These are phyloP conservation scores for Fusarium pseudograminearum DNA, from an alignment of 2,329 filamentous ascomycete species.

Conservation along the genomic window DNA sequence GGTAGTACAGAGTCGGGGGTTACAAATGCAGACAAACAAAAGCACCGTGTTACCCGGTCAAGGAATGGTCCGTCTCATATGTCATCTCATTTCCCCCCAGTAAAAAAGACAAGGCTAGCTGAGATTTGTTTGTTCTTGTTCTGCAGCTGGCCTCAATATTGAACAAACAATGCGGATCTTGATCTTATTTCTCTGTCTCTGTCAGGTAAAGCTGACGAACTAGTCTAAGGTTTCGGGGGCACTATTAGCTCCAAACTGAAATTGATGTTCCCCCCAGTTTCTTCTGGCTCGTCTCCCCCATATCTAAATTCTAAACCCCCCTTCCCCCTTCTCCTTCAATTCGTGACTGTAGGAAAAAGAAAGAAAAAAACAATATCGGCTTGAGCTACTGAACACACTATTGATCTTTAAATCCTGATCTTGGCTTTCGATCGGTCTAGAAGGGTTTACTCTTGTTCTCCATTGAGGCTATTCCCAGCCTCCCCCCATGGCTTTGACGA, in stretches of 20 bases:
- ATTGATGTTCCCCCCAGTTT: background rate
- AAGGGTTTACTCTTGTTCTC: background rate
- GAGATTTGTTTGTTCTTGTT: background rate
- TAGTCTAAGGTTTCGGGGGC: constrained; percentile 1
- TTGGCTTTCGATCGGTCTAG: constrained; percentile 2
- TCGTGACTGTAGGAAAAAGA: background rate
- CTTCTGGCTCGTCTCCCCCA: background rate
- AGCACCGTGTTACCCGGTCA: background rate
- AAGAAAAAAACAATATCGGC: background rate
- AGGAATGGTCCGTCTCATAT: constrained; percentile 1
- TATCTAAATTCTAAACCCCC: background rate
- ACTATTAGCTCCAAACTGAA: background rate
- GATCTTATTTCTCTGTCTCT: too few species aligned
- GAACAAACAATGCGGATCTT: constrained; percentile 1
- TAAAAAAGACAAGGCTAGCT: constrained; percentile 8
- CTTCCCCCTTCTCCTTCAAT: background rate
- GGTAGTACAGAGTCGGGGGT: background rate
- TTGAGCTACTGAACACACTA: constrained; percentile 20
- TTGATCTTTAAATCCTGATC: background rate
- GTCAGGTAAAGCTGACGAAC: background rate
- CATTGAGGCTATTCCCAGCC: constrained; percentile 27
- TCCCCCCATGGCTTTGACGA: constrained; percentile 42
- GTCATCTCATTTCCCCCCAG: background rate
- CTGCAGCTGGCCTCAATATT: background rate
- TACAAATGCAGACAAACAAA: background rate